Base-by-base conservation (phyloP, 2,329 filamentous ascomycete species). In the Amesomyces nigricolor region DNA sequence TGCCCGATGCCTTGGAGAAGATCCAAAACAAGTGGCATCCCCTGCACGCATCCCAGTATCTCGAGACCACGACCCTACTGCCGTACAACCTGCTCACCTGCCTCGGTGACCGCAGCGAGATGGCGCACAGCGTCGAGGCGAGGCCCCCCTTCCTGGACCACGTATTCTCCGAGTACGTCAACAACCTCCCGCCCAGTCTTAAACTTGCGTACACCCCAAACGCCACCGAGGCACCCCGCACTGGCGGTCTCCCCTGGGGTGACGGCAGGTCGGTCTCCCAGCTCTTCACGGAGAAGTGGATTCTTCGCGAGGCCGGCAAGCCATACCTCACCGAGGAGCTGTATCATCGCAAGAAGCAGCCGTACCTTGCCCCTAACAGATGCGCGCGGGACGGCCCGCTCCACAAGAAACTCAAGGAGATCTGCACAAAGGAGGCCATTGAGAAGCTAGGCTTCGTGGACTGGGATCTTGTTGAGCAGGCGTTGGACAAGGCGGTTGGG, bases 91-190 rank as follows among this genome's bases (percentile, higher is more conserved):
- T 71, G 17, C 63, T 71, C 11, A 55, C 63, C 0, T 67, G 64
- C 32, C 54, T 68, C 4, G 69, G 70, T 11, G 70, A 72, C 59
- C 65, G 67, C 9, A 64, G 62, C 30, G 70, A 72, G 55, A 72
- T 72, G 70, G 68, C 67, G 4, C 66, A 72, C 56, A 66, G 66
- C 53, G 58, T 72, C 53, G 70, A 72, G 57, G 67, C 65, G 3
- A 64, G 70, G 1, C 62, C 65, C n/a, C 70, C 70, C 0, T 72
- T 71, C 46, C 61, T 72, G 4, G 70, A 72, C 51, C 67, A 70
- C 57, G 62, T 63, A 14, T 57, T 70, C 10, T 59, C 62, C 29
- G 68, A 68, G 49, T 68, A 68, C 47, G 64, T 68, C 29, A 67
- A 68, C 54, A 46, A 38, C 3, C 61, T 70, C 4, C 67, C 67